phyloP scores from a whole-genome alignment of 768 basidiomycete species.

The Lepiota brunneoincarnata region DNA sequence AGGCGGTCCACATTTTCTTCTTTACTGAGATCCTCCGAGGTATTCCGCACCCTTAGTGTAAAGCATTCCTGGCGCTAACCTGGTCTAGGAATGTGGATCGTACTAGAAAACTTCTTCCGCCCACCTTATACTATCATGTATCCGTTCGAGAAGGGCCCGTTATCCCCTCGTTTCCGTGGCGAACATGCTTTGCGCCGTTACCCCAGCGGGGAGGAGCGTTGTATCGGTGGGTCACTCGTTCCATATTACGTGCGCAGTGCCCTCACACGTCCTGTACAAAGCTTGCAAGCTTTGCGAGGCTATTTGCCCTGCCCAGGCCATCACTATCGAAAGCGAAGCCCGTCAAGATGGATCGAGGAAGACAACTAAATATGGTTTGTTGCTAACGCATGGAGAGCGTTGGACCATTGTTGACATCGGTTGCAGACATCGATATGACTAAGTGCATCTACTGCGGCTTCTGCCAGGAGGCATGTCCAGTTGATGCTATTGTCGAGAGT shows the following conservation, averaged over 20 bases:
- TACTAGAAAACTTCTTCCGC: constrained; percentile 86
- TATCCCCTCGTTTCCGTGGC: constrained; percentile 97
- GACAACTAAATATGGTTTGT: constrained; percentile 94
- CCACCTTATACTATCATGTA: constrained; percentile 99
- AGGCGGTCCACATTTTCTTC: constrained; percentile 95
- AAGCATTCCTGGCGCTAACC: constrained; percentile 12
- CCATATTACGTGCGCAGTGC: not conserved
- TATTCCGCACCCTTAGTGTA: constrained; percentile 24
- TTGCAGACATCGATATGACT: constrained; percentile 96
- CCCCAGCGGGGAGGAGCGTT: constrained; percentile 96
- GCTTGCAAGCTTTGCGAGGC: constrained; percentile 99
- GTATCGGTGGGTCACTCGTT: constrained; percentile 73
- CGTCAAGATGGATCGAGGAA: constrained; percentile 92
- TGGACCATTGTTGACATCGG: constrained; percentile 6
- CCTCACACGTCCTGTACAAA: constrained; percentile 27
- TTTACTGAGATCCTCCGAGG: constrained; percentile 98
- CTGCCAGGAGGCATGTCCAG: constrained; percentile 99
- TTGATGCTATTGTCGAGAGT: constrained; percentile 99
- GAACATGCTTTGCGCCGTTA: constrained; percentile 97
- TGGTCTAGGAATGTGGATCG: constrained; percentile 92
- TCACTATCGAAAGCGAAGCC: constrained; percentile 98
- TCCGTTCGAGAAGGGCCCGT: constrained; percentile 96
- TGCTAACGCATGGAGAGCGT: not conserved
- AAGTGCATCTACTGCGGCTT: constrained; percentile 99
- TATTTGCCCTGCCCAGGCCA: constrained; percentile 98